Conservation (phyloP, 805 yeast species). For the Millerozyma miso region DNA sequence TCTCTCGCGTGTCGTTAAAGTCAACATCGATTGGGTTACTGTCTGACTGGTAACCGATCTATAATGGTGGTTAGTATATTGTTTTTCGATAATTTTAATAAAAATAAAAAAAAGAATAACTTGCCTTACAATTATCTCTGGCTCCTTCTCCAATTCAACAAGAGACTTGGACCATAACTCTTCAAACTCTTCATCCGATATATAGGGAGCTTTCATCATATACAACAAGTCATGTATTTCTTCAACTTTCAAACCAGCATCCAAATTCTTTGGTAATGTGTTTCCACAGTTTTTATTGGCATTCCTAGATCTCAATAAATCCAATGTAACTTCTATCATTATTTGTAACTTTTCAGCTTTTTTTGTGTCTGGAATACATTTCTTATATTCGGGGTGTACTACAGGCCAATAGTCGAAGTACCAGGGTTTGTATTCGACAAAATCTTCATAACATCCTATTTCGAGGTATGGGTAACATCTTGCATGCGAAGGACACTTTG, state of each 20-base stretch:
- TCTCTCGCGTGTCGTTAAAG: constrained; percentile 38
- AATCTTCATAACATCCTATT: constrained; percentile 70
- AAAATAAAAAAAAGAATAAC: constrained; percentile 29
- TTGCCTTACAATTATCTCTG: constrained; percentile 77
- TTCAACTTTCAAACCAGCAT: constrained; percentile 46
- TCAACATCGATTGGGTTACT: constrained; percentile 18
- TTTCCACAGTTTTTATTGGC: constrained; percentile 63
- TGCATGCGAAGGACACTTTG: constrained; percentile 78
- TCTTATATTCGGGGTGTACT: constrained; percentile 41
- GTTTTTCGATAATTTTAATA: not conserved
- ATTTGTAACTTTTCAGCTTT: constrained; percentile 63
- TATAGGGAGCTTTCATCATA: constrained; percentile 42
- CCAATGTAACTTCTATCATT: constrained; percentile 63
- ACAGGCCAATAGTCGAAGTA: constrained; percentile 57
- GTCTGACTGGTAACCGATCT: constrained; percentile 19
- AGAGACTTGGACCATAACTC: constrained; percentile 69
- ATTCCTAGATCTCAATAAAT: constrained; percentile 60
- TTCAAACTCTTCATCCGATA: constrained; percentile 62
- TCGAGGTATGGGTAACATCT: constrained; percentile 59
- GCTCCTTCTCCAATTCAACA: constrained; percentile 57
- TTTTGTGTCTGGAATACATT: constrained; percentile 71
- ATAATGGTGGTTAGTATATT: constrained; percentile 18
- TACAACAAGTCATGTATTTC: constrained; percentile 53
- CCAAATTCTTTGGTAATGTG: constrained; percentile 34
- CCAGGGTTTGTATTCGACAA: constrained; percentile 48